A percentile compares a stretch with the other conserved stretches of the same genome.
phyloP scores from a whole-genome alignment of 495 filamentous ascomycete genomes.

The Aspergillus panamensis region DNA sequence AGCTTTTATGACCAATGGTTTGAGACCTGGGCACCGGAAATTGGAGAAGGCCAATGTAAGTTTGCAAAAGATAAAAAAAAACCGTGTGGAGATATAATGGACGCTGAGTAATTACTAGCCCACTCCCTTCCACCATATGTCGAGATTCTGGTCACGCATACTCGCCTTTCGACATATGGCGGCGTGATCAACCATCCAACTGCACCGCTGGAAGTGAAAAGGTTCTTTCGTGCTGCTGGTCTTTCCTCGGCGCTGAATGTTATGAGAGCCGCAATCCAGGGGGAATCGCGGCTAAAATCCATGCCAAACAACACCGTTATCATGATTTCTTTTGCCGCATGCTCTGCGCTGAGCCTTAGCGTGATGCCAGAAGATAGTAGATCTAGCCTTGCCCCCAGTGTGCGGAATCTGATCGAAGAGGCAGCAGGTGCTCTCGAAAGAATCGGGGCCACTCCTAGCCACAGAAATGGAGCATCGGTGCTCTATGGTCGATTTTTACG shows the following conservation, averaged over 20 bases:
- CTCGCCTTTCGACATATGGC: constrained; percentile 66
- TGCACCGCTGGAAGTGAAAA: constrained; percentile 63
- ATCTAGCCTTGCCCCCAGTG: constrained; percentile 63
- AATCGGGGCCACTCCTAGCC: constrained; percentile 59
- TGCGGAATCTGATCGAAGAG: constrained; percentile 64
- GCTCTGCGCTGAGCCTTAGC: constrained; percentile 63
- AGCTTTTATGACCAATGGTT: constrained; percentile 62
- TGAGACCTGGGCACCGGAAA: constrained; percentile 55
- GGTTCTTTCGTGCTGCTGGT: constrained; percentile 65
- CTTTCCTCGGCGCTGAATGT: constrained; percentile 69
- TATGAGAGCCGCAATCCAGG: constrained; percentile 69
- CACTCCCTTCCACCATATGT: constrained; percentile 66
- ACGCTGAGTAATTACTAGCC: constrained; percentile 33
- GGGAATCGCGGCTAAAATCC: constrained; percentile 63
- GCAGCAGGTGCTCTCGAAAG: constrained; percentile 65
- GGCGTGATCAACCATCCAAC: constrained; percentile 72
- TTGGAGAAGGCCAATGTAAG: constrained; percentile 54
- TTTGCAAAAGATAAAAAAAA: neutral
- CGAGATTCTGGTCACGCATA: constrained; percentile 70
- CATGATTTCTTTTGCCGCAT: constrained; percentile 74
- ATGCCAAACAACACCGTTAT: constrained; percentile 77
- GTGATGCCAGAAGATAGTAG: constrained; percentile 49
- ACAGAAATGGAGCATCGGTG: constrained; percentile 60
- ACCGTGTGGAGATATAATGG: neutral
- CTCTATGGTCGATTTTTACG: constrained; percentile 61